Conservation (phyloP, 345 rosid genomes). For the Eucalyptus tenuipes region DNA sequence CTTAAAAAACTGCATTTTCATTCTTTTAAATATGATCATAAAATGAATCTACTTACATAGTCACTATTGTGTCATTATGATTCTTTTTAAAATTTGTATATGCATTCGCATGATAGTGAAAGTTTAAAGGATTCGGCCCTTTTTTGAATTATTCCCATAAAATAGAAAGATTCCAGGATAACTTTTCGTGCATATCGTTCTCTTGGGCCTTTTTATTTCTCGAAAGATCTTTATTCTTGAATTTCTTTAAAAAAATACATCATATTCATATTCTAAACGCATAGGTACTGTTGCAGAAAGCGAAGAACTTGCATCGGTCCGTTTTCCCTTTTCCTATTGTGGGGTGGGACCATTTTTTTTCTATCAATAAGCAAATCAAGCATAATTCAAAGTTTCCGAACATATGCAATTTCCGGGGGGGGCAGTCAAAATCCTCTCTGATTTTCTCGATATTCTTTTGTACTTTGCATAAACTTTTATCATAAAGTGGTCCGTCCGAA, state of each 20-base stretch:
- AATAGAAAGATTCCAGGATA: neutral
- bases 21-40: too few species aligned
- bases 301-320: neutral
- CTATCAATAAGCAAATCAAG: neutral
- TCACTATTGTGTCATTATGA: neutral
- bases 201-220: neutral
- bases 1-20: too few species aligned
- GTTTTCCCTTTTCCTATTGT: neutral
- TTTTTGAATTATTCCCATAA: neutral
- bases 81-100: neutral
- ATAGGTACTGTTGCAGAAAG: neutral
- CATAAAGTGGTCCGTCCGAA: neutral
- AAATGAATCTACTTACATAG: too few species aligned
- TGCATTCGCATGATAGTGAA: accelerated
- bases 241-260: neutral
- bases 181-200: accelerated
- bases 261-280: neutral
- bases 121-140: neutral
- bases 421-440: neutral
- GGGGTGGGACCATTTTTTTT: neutral
- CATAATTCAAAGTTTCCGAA: neutral
- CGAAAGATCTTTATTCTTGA: neutral
- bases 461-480: neutral
- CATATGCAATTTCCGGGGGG: neutral
- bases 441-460: neutral